Evolutionary conservation across 169 alveolate species (phyloP).

Genomic region (Plasmodium berghei): DNA sequence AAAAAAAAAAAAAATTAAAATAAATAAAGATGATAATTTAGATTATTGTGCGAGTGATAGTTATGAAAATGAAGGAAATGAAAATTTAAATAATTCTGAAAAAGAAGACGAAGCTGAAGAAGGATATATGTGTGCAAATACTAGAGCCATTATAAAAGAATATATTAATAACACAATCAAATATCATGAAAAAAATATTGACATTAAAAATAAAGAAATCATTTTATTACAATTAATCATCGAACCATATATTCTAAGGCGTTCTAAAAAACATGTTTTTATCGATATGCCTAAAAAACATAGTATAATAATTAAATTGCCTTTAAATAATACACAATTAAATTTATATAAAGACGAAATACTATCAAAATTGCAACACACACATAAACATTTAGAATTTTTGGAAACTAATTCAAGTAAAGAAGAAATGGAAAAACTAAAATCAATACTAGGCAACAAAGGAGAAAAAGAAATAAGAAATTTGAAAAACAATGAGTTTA

Average conservation of each 20-base stretch:
- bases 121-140: not conserved
- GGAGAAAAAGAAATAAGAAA: conserved; percentile 1
- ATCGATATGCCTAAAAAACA: conserved; percentile 89
- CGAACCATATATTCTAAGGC: conserved; percentile 91
- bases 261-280: conserved; percentile 90
- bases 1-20: no score
- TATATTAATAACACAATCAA: conserved; percentile 42
- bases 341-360: conserved; percentile 80
- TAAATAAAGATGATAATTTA: not conserved
- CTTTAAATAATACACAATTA: conserved; percentile 78
- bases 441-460: conserved; percentile 16
- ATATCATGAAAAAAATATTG: conserved; percentile 44
- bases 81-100: not conserved
- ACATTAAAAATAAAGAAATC: conserved; percentile 47
- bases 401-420: conserved; percentile 32
- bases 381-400: conserved; percentile 66
- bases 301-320: conserved; percentile 77
- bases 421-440: conserved; percentile 27
- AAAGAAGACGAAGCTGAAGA: not conserved
- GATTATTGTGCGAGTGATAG: not conserved
- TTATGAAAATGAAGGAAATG: not conserved
- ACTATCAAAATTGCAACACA: conserved; percentile 58
- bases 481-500: not conserved
- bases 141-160: conserved; percentile 28
- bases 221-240: conserved; percentile 85